Percentiles rank a stretch among this genome's conserved stretches.
Conservation (phyloP, 495 filamentous ascomycete genomes). For the Filosporella fistucella region DNA sequence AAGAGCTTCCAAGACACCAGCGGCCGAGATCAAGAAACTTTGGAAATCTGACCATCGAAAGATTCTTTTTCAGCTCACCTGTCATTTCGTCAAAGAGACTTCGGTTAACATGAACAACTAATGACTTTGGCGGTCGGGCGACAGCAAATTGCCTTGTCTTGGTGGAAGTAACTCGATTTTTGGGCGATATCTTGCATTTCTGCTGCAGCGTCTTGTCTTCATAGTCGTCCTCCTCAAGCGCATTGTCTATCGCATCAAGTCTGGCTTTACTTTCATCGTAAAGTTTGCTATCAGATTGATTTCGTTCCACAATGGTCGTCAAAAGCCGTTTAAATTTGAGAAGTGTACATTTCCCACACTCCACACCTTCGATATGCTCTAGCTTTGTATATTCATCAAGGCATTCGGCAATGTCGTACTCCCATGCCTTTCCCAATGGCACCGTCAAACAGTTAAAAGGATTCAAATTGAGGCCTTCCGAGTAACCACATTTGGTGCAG, state of each 20-base stretch:
- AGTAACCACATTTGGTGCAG: conserved; percentile 80
- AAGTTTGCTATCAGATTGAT: conserved; percentile 7
- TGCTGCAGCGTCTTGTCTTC: conserved; percentile 67
- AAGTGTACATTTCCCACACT: conserved; percentile 89
- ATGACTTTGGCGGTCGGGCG: conserved; percentile 69
- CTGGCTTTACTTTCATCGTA: conserved; percentile 32
- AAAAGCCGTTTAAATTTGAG: conserved; percentile 38
- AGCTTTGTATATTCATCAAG: conserved; percentile 80
- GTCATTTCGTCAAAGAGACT: conserved; percentile 84
- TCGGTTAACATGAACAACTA: conserved; percentile 86
- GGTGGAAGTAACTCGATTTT: conserved; percentile 61
- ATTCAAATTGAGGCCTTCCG: conserved; percentile 79
- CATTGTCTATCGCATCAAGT: conserved; percentile 58
- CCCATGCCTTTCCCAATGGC: conserved; percentile 52
- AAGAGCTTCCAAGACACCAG: conserved; percentile 66
- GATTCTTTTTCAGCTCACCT: conserved; percentile 76
- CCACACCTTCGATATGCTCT: conserved; percentile 80
- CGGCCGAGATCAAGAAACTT: conserved; percentile 63
- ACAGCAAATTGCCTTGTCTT: conserved; percentile 90
- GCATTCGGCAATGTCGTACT: conserved; percentile 68
- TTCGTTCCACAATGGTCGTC: conserved; percentile 30
- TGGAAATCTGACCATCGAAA: conserved; percentile 72
- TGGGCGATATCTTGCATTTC: conserved; percentile 68
- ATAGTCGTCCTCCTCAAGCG: conserved; percentile 76
- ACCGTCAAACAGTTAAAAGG: conserved; percentile 95